phyloP scores from a whole-genome alignment of 495 filamentous ascomycete genomes.

The Tuber melanosporum region DNA sequence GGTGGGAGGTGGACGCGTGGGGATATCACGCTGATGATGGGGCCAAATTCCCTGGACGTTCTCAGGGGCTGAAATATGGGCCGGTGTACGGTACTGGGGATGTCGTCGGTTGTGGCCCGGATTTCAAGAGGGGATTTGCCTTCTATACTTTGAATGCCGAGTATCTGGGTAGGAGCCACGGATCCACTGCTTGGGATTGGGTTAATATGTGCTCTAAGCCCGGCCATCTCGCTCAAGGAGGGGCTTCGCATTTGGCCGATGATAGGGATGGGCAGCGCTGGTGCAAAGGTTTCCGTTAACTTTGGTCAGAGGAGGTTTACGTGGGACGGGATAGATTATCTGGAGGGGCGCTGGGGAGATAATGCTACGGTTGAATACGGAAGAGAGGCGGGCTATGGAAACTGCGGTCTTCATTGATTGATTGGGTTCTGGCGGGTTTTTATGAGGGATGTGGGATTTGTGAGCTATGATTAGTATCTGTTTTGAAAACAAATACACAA shows the following conservation, averaged over 20 bases:
- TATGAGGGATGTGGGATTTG: background rate
- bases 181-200: background rate
- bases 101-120: background rate
- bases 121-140: slow-evolving; percentile 1
- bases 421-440: background rate
- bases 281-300: background rate
- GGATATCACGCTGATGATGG: background rate
- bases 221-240: background rate
- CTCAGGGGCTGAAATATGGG: background rate
- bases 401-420: background rate
- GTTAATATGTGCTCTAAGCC: background rate
- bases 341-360: background rate
- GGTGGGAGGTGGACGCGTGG: background rate
- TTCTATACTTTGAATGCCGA: slow-evolving; percentile 1
- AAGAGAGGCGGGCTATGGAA: background rate
- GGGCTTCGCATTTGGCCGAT: slow-evolving; percentile 1
- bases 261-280: background rate
- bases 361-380: background rate
- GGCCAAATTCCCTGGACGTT: background rate
- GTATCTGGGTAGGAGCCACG: background rate
- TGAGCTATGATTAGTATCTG: background rate
- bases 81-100: background rate
- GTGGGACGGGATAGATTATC: background rate
- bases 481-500: background rate
- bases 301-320: background rate